These are phyloP conservation scores for Rhododendron ferrugineum DNA, from an alignment of 148 eudicot species.

Conservation along the genomic window DNA sequence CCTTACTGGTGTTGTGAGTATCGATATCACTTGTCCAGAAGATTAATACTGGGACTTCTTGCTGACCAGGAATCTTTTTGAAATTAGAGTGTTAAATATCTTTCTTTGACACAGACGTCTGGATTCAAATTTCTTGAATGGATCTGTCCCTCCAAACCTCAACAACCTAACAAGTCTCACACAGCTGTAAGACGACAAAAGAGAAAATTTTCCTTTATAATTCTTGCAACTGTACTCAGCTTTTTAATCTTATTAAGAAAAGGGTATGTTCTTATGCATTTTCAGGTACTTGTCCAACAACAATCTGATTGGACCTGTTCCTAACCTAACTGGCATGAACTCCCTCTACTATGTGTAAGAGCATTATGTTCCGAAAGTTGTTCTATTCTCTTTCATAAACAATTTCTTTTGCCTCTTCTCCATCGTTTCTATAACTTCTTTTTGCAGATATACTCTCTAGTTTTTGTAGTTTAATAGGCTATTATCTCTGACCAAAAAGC, in stretches of 20 bases:
- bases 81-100: not conserved
- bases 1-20: slow-evolving; percentile 69
- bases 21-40: not conserved
- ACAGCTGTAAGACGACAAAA: not conserved
- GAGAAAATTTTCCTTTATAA: not conserved
- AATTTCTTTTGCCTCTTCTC: not conserved
- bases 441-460: not conserved
- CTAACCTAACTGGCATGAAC: not conserved
- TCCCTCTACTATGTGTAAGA: not conserved
- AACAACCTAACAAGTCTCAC: not conserved
- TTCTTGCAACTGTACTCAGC: not conserved
- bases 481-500: not conserved
- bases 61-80: not conserved
- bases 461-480: not conserved
- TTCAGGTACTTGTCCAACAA: slow-evolving; percentile 1
- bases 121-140: not conserved
- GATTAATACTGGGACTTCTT: not conserved
- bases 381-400: not conserved
- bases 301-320: not conserved
- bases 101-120: not conserved
- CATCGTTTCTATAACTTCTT: not conserved
- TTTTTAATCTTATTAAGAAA: not conserved
- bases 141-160: not conserved
- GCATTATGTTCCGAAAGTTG: not conserved
- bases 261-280: not conserved